Evolutionary conservation across 371 early-diverging fungal genomes (phyloP).

Genomic region (Mortierella sp.): DNA sequence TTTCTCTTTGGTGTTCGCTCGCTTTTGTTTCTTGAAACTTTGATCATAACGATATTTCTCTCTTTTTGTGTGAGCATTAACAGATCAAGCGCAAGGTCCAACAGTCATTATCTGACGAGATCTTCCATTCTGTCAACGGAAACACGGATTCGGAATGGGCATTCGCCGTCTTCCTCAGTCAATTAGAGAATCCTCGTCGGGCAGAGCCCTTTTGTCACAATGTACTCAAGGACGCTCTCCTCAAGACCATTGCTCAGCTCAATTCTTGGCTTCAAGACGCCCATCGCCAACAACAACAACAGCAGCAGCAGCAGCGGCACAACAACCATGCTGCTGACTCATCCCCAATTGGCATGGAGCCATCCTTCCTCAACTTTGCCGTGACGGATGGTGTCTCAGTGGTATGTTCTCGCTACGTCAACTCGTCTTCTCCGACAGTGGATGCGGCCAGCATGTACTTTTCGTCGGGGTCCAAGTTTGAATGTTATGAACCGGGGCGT

Average conservation of each 20-base stretch:
- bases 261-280: conserved; percentile 77
- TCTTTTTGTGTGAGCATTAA: too few species aligned
- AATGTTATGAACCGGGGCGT: conserved; percentile 69
- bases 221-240: conserved; percentile 78
- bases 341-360: conserved; percentile 66
- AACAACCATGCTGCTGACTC: too few species aligned
- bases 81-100: conserved; percentile 81
- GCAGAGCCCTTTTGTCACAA: conserved; percentile 35
- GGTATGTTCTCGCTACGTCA: conserved; percentile 85
- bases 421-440: conserved; percentile 63
- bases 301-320: too few species aligned
- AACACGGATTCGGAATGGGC: conserved; percentile 90
- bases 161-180: conserved; percentile 87
- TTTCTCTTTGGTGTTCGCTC: too few species aligned
- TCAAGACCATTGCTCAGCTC: conserved; percentile 76
- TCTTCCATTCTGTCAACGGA: conserved; percentile 80
- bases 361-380: conserved; percentile 87
- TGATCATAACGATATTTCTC: too few species aligned
- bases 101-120: conserved; percentile 71
- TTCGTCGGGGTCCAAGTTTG: conserved; percentile 79
- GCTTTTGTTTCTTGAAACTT: too few species aligned
- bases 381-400: conserved; percentile 86
- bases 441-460: conserved; percentile 86
- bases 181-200: conserved; percentile 55
- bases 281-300: too few species aligned